A percentile compares a stretch with the other conserved stretches of the same genome.
These are phyloP conservation scores for Podospora fimiseda DNA, from an alignment of 495 filamentous ascomycete species.

Conservation along the genomic window DNA sequence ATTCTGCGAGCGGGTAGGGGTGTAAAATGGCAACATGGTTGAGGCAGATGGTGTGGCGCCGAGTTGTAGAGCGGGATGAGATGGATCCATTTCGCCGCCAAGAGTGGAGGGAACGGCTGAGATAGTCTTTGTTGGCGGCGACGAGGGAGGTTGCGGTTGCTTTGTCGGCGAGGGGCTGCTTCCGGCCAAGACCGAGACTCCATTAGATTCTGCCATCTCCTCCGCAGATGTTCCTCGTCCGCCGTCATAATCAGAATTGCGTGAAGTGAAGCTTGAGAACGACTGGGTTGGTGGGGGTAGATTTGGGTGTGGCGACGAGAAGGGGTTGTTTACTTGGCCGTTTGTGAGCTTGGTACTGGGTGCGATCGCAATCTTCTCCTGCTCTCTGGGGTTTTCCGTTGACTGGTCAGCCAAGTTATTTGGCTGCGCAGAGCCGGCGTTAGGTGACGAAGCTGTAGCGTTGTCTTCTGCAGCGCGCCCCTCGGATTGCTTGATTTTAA, in stretches of 20 bases:
- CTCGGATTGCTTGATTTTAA: conserved; percentile 62
- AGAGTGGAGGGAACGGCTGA: conserved; percentile 7
- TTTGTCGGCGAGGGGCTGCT: conserved; percentile 26
- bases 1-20: conserved; percentile 14
- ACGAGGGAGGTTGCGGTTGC: conserved; percentile 21
- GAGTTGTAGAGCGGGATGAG: conserved; percentile 5
- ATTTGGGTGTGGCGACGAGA: conserved; percentile 39
- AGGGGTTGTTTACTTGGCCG: conserved; percentile 26
- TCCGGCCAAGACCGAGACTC: conserved; percentile 21
- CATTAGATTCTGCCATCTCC: background rate
- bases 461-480: conserved; percentile 20
- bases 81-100: conserved; percentile 9
- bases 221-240: background rate
- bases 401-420: background rate
- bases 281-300: conserved; percentile 36
- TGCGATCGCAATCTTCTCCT: background rate
- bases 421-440: background rate
- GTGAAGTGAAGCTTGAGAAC: background rate
- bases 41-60: conserved; percentile 17
- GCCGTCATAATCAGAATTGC: background rate
- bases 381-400: background rate
- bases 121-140: conserved; percentile 30
- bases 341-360: conserved; percentile 4
- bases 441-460: background rate
- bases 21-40: conserved; percentile 20